These are phyloP conservation scores for Monosporascus sp. DNA, from an alignment of 2,329 filamentous ascomycete genomes.

Conservation along the genomic window DNA sequence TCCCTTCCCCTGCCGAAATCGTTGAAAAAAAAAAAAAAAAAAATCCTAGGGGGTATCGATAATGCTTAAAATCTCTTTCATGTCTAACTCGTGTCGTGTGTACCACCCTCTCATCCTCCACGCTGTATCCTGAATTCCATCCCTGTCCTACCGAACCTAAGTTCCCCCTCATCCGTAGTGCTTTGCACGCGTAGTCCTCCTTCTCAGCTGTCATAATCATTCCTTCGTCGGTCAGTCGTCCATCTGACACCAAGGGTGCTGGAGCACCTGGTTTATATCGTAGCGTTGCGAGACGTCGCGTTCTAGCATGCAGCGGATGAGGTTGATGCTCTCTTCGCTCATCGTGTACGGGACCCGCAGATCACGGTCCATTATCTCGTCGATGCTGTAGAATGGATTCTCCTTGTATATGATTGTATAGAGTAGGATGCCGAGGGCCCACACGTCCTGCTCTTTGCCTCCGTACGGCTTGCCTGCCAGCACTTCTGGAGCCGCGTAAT, in stretches of 20 bases:
- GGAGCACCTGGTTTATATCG: slow-evolving; percentile 81
- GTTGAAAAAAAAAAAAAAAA: no score
- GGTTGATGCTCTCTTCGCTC: slow-evolving; percentile 86
- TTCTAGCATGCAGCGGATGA: slow-evolving; percentile 88
- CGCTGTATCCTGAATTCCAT: no score
- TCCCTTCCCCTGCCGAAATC: no score
- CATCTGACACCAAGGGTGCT: slow-evolving; percentile 73
- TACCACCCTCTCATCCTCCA: no score
- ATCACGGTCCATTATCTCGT: slow-evolving; percentile 98
- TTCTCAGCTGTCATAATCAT: no score
- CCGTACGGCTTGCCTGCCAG: slow-evolving; percentile 86
- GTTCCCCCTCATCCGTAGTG: no score
- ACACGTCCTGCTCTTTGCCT: slow-evolving; percentile 96
- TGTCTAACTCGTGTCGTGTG: no score
- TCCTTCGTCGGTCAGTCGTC: slow-evolving; percentile 5
- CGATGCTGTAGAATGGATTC: slow-evolving; percentile 97
- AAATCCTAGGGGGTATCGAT: no score
- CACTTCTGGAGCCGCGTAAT: slow-evolving; percentile 98
- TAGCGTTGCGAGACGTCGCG: slow-evolving; percentile 78
- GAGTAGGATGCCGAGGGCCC: slow-evolving; percentile 92
- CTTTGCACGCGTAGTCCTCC: no score
- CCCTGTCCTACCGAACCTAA: no score
- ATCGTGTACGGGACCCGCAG: slow-evolving; percentile 82
- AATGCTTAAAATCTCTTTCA: no score
- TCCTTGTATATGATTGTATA: slow-evolving; percentile 99